A percentile compares a stretch with the other conserved stretches of the same genome.
These are phyloP conservation scores for Tolypocladium nubicola DNA, from an alignment of 2,329 filamentous ascomycete genomes.

Conservation along the genomic window DNA sequence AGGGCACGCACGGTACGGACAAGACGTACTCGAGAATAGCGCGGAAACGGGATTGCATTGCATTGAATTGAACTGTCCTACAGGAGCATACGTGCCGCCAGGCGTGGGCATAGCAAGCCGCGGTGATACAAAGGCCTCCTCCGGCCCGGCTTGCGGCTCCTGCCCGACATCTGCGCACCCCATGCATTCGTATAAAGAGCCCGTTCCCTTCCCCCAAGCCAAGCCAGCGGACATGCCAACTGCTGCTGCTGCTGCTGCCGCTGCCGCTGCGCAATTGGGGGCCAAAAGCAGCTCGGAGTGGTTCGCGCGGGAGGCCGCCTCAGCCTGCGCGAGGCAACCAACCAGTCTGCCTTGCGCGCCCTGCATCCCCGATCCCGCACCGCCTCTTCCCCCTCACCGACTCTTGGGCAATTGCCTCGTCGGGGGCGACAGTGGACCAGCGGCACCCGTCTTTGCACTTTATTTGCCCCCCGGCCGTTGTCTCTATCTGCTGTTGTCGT, in stretches of 20 bases:
- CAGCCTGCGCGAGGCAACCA: neutral
- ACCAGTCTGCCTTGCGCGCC: neutral
- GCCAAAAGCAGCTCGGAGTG: neutral
- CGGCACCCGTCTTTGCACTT: neutral
- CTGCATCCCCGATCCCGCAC: neutral
- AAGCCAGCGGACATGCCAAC: too few species aligned
- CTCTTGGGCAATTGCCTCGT: neutral
- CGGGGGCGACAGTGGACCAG: neutral
- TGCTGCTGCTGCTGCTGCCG: neutral
- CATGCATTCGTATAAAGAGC: too few species aligned
- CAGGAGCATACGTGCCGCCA: neutral
- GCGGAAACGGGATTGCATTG: neutral
- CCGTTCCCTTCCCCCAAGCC: too few species aligned
- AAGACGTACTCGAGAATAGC: neutral
- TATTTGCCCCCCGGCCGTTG: too few species aligned
- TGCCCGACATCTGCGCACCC: too few species aligned
- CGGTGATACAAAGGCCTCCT: too few species aligned
- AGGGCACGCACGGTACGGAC: neutral
- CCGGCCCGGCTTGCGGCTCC: neutral
- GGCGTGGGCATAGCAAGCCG: neutral
- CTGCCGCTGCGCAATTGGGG: neutral
- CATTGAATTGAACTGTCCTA: neutral
- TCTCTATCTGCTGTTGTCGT: neutral
- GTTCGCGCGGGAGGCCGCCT: neutral
- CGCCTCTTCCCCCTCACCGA: neutral